Evolutionary conservation across 208 protist genomes (phyloP), one percentile per base, ranked within the genome.

Genomic region (Acanthamoeba polyphaga): DNA sequence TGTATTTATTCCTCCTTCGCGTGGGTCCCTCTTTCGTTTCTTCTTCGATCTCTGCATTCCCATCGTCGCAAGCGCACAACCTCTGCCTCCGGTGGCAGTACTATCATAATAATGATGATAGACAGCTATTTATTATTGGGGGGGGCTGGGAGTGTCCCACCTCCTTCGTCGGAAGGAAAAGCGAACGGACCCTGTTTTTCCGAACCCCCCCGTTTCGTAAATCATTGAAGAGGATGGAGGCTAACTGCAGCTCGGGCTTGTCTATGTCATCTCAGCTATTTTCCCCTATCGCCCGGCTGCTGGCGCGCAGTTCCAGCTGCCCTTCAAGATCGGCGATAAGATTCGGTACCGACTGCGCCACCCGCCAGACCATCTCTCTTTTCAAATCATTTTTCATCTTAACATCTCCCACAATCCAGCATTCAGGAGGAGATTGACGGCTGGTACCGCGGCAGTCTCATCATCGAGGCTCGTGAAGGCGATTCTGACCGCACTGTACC

Each of bases 391-490:
- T 9, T 1, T 29, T 29, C 66, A n/a, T 13, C 32, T n/a, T 74
- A 34, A 1, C 62, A 15, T 68, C 9, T 24, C 24, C 24, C 55
- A 60, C 10, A 5, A 19, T 49, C 9, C 34, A 94, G 70, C 12
- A 87, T 94, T 53, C 72, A 94, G 70, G 91, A 94, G 34, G 91
- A 94, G 91, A 87, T 94, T 22, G 91, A 94, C 46, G 91, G 91
- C 1, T 94, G 91, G 91, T 94, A 94, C 58, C 51, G 62, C 10
- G 91, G 91, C 38, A 87, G 51, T 19, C 70, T 94, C n/a, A 93
- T 70, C 64, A 78, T 93, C 58, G 88, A 93, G 34, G 29, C 80
- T 32, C 51, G 51, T 8, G 51, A 64, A 43, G 51, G 53, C 53
- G 80, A 88, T 24, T 43, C 80, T n/a, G 80, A 88, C 38, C 80